Conservation (phyloP, 2,329 filamentous ascomycete species). For the Aspergillus sp. region DNA sequence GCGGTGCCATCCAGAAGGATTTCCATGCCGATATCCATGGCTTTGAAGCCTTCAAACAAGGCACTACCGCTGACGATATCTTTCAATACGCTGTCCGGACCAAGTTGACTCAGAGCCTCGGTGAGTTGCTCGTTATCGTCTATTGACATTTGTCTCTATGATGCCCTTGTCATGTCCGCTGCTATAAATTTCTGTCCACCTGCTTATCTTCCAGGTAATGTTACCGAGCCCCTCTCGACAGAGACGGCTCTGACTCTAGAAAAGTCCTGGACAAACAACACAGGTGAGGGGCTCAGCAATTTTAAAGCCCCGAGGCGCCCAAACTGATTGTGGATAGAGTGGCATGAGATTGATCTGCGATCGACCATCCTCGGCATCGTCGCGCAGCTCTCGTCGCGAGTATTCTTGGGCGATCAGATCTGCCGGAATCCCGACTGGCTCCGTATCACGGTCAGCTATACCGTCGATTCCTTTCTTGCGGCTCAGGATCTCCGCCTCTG, state of each 20-base stretch:
- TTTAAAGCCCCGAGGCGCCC: neutral
- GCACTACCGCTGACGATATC: conserved; percentile 5
- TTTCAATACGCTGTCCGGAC: conserved; percentile 17
- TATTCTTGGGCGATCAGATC: conserved; percentile 22
- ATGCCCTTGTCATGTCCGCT: neutral
- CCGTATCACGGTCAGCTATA: conserved; percentile 24
- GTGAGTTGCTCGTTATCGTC: conserved; percentile 7
- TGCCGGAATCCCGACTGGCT: conserved; percentile 25
- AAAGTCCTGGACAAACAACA: conserved; percentile 8
- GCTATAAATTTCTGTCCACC: too few relatives aligned
- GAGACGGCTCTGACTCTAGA: conserved; percentile 3
- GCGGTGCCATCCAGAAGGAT: conserved; percentile 8
- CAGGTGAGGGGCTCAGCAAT: neutral
- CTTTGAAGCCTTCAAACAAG: conserved; percentile 14
- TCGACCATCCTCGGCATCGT: conserved; percentile 4
- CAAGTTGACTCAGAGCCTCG: conserved; percentile 18
- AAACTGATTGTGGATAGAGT: conserved; percentile 5
- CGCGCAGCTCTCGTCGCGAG: conserved; percentile 10
- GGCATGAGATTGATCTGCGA: conserved; percentile 9
- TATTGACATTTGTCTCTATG: neutral
- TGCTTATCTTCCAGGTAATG: conserved; percentile 2
- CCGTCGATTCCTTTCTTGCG: conserved; percentile 17
- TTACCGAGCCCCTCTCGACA: conserved; percentile 5
- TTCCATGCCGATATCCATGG: conserved; percentile 13
- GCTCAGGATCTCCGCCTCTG: conserved; percentile 9